Conservation (phyloP, 2,329 filamentous ascomycete genomes). For the Catunica adiposa region DNA sequence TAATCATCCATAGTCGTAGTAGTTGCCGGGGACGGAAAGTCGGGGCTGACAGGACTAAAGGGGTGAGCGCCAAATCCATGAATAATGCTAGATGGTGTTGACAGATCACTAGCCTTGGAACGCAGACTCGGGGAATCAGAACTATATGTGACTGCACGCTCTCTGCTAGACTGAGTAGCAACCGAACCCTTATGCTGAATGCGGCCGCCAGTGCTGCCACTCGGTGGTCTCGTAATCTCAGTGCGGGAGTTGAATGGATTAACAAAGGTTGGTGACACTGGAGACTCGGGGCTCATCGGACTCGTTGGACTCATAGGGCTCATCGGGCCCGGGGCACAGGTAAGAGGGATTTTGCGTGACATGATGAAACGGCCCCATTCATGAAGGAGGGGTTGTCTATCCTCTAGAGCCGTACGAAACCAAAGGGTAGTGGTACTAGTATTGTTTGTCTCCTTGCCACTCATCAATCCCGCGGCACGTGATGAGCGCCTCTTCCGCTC, state of each 20-base stretch:
- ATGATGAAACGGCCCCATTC: slow-evolving; percentile 44
- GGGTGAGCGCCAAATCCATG: slow-evolving; percentile 5
- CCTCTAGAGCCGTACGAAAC: slow-evolving; percentile 38
- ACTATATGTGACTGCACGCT: slow-evolving; percentile 31
- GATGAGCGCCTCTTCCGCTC: slow-evolving; percentile 48
- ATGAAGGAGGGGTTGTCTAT: slow-evolving; percentile 34
- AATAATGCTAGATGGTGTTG: slow-evolving; percentile 35
- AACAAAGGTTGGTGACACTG: slow-evolving; percentile 35
- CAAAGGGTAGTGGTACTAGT: slow-evolving; percentile 32
- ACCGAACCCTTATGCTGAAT: slow-evolving; percentile 33
- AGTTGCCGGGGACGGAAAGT: slow-evolving; percentile 38
- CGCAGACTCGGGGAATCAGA: slow-evolving; percentile 44
- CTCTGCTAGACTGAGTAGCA: slow-evolving; percentile 30
- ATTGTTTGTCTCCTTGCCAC: slow-evolving; percentile 28
- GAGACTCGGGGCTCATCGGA: slow-evolving; percentile 25
- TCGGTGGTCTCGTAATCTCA: slow-evolving; percentile 28
- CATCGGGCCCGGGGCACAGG: slow-evolving; percentile 20
- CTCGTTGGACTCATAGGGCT: slow-evolving; percentile 25
- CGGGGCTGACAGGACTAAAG: slow-evolving; percentile 31
- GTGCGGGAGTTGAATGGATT: slow-evolving; percentile 34
- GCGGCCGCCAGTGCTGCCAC: slow-evolving; percentile 22
- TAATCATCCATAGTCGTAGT: slow-evolving; percentile 34
- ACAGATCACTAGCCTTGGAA: slow-evolving; percentile 46
- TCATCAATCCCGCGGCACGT: slow-evolving; percentile 39
- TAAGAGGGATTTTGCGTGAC: slow-evolving; percentile 22